These are phyloP conservation scores for Monosporascus sp. DNA, from an alignment of 2,329 filamentous ascomycete genomes.

Conservation along the genomic window DNA sequence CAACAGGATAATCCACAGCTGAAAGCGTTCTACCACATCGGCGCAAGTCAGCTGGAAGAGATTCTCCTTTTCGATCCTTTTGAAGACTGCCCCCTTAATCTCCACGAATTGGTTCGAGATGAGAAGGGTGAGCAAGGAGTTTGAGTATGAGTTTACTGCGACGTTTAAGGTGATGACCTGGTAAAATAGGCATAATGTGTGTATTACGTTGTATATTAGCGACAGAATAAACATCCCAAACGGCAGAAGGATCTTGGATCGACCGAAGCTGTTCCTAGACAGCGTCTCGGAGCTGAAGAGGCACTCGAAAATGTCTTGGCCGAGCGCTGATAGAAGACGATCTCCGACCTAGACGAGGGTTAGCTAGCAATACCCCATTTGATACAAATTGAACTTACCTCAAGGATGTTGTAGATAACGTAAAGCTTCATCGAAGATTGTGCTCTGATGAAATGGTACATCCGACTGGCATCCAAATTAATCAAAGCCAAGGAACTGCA, in stretches of 20 bases:
- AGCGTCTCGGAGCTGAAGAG: slow-evolving; percentile 90
- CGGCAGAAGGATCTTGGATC: slow-evolving; percentile 84
- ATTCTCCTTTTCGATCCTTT: slow-evolving; percentile 97
- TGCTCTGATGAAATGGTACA: slow-evolving; percentile 96
- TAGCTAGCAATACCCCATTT: neutral
- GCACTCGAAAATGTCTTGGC: slow-evolving; percentile 94
- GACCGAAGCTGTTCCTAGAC: slow-evolving; percentile 78
- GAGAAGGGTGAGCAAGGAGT: slow-evolving; percentile 83
- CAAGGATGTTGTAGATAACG: slow-evolving; percentile 96
- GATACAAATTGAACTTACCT: slow-evolving; percentile 42
- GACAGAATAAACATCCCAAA: slow-evolving; percentile 88
- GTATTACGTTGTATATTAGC: slow-evolving; percentile 79
- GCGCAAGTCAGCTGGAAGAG: slow-evolving; percentile 94
- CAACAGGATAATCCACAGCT: slow-evolving; percentile 93
- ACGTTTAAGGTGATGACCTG: slow-evolving; percentile 98
- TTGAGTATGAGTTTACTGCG: slow-evolving; percentile 97
- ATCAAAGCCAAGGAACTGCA: slow-evolving; percentile 80
- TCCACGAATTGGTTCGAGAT: slow-evolving; percentile 98
- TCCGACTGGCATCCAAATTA: slow-evolving; percentile 88
- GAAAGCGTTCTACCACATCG: slow-evolving; percentile 94
- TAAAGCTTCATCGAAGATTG: slow-evolving; percentile 98
- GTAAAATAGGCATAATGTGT: slow-evolving; percentile 87
- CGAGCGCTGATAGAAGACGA: slow-evolving; percentile 80
- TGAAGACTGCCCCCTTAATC: slow-evolving; percentile 97
- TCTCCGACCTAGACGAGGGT: slow-evolving; percentile 58